A percentile compares a stretch with the other conserved stretches of the same genome.
These are phyloP conservation scores for Plantago elongata DNA, from an alignment of 257 asterid species.

Conservation along the genomic window DNA sequence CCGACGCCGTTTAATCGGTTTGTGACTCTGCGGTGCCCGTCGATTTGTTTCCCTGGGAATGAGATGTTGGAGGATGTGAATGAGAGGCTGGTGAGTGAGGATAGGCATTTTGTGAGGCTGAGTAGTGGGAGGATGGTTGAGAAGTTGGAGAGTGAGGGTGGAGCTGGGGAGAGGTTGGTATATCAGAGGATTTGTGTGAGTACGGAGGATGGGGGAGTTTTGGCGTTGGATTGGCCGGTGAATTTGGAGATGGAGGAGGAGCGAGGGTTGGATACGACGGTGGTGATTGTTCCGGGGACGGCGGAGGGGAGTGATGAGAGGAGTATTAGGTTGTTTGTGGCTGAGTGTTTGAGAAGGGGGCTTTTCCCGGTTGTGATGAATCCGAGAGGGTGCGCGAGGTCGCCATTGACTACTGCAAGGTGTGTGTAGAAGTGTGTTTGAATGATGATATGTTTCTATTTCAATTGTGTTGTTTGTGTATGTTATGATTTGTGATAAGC, in stretches of 20 bases:
- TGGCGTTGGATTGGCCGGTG: constrained; percentile 93
- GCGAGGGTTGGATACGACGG: constrained; percentile 74
- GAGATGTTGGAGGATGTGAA: constrained; percentile 58
- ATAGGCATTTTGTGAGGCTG: constrained; percentile 63
- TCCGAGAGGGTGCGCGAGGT: constrained; percentile 96
- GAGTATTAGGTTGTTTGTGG: constrained; percentile 46
- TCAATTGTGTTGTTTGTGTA: not conserved
- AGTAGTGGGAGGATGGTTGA: constrained; percentile 52
- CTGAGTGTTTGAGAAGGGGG: constrained; percentile 73
- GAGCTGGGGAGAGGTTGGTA: constrained; percentile 40
- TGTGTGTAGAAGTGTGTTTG: constrained; percentile 19
- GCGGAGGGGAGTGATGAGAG: constrained; percentile 68
- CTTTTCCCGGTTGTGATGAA: constrained; percentile 86
- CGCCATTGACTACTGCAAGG: constrained; percentile 90
- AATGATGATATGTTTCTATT: not conserved
- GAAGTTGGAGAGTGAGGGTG: constrained; percentile 30
- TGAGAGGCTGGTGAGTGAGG: constrained; percentile 70
- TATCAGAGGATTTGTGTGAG: constrained; percentile 79
- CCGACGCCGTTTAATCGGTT: constrained; percentile 96
- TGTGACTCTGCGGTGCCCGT: constrained; percentile 78
- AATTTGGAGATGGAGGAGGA: constrained; percentile 81
- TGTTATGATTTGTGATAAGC: not conserved
- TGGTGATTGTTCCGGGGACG: constrained; percentile 83
- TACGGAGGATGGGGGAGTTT: constrained; percentile 81
- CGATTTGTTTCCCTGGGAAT: constrained; percentile 58